A percentile compares a stretch with the other conserved stretches of the same genome.
Evolutionary conservation across 768 basidiomycete genomes (phyloP).

Genomic region (Lenzites betulinus): DNA sequence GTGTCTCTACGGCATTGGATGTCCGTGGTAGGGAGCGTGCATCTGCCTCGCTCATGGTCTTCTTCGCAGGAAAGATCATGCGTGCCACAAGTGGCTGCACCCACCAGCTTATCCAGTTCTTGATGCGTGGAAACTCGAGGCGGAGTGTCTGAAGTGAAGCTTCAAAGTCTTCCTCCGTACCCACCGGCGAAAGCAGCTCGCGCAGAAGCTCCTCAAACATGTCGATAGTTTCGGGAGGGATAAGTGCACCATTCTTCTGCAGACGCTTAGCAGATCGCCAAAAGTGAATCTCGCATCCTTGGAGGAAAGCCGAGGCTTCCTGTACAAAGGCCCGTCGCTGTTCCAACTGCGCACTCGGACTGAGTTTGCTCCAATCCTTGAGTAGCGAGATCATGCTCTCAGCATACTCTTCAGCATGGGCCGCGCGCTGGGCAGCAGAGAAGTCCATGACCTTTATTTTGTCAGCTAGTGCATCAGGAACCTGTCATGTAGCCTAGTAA

Average conservation of each 20-base stretch:
- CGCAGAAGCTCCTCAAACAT: not conserved
- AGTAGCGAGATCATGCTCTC: not conserved
- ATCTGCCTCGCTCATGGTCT: not conserved
- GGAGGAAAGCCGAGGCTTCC: not conserved
- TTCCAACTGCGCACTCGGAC: not conserved
- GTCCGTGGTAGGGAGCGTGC: not conserved
- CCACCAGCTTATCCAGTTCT: not conserved
- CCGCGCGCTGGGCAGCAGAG: not conserved
- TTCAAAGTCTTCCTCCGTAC: not conserved
- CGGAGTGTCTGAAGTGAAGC: not conserved
- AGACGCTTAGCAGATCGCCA: not conserved
- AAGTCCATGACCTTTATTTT: not conserved
- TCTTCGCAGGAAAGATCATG: not conserved
- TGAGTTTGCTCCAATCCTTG: not conserved
- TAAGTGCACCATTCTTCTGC: not conserved
- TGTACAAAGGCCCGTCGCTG: not conserved
- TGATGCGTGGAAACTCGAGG: not conserved
- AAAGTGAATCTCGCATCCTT: not conserved
- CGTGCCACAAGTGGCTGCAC: not conserved
- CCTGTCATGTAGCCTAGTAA: not conserved
- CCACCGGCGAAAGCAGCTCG: not conserved
- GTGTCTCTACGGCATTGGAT: not conserved
- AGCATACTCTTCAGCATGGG: not conserved
- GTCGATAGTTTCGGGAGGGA: not conserved
- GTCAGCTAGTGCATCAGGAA: not conserved